These are phyloP conservation scores for Vicia sativa DNA, from an alignment of 306 rosid species.

Conservation along the genomic window DNA sequence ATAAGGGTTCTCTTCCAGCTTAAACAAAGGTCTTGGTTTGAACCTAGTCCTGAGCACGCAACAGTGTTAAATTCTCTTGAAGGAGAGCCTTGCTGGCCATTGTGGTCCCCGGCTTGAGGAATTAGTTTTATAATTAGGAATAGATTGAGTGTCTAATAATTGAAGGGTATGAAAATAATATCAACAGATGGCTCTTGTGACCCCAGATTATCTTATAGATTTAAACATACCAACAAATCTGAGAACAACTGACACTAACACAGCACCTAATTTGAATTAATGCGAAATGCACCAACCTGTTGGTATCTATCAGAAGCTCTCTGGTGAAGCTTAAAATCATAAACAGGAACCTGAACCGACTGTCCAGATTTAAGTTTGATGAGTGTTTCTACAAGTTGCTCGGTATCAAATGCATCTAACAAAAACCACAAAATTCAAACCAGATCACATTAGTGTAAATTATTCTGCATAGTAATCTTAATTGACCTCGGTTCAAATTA, in stretches of 20 bases:
- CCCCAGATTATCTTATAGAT: conserved; percentile 3
- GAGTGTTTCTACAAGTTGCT: conserved; percentile 55
- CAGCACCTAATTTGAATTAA: conserved; percentile 8
- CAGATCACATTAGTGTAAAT: not conserved
- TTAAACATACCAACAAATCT: conserved; percentile 11
- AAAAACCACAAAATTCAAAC: conserved; percentile 27
- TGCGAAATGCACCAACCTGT: conserved; percentile 40
- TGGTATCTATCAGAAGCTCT: conserved; percentile 40
- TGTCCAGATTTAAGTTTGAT: conserved; percentile 54
- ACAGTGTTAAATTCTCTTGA: too few relatives aligned
- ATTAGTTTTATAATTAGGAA: too few relatives aligned
- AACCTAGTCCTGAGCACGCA: too few relatives aligned
- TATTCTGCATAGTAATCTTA: not conserved
- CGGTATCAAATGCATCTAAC: conserved; percentile 57
- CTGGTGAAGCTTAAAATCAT: conserved; percentile 49
- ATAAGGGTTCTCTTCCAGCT: not conserved
- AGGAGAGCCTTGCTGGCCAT: too few relatives aligned
- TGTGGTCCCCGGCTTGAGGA: too few relatives aligned
- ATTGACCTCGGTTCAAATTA: conserved; percentile 5
- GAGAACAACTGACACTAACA: conserved; percentile 17
- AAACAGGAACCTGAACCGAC: conserved; percentile 55
- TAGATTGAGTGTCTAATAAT: too few relatives aligned
- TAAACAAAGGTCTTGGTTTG: too few relatives aligned
- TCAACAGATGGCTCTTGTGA: conserved; percentile 29
- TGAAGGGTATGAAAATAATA: not conserved